Evolutionary conservation across 2,329 filamentous ascomycete genomes (phyloP).

Genomic region (Massarina eburnea): DNA sequence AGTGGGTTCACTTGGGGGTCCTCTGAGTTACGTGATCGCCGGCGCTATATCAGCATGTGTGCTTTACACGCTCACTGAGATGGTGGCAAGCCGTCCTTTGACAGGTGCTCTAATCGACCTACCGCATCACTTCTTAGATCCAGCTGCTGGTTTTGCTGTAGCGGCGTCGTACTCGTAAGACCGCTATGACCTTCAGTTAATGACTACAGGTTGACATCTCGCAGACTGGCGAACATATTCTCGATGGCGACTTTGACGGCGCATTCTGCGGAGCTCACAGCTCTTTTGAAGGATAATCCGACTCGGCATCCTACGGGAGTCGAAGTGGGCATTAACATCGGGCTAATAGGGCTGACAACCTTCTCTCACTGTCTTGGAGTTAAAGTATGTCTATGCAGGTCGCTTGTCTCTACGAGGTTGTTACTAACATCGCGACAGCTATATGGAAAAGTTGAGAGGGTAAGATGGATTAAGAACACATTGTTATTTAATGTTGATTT

Average conservation of each 20-base stretch:
- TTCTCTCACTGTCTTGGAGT: constrained; percentile 27
- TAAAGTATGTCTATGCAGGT: constrained; percentile 10
- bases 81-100: constrained; percentile 23
- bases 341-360: constrained; percentile 23
- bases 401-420: not conserved
- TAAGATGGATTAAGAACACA: not conserved
- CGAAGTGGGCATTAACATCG: constrained; percentile 23
- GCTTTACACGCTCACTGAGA: constrained; percentile 25
- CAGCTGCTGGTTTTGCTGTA: constrained; percentile 24
- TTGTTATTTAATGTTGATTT: not conserved
- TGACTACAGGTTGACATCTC: not conserved
- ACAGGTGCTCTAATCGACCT: constrained; percentile 25
- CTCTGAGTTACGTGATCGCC: constrained; percentile 23
- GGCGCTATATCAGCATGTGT: constrained; percentile 22
- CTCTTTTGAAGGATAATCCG: constrained; percentile 15
- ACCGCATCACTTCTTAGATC: constrained; percentile 25
- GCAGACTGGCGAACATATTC: constrained; percentile 22
- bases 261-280: constrained; percentile 22
- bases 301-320: constrained; percentile 10
- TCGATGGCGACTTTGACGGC: constrained; percentile 28
- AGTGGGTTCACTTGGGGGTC: constrained; percentile 21
- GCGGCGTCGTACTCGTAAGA: constrained; percentile 20
- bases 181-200: not conserved
- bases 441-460: constrained; percentile 34
- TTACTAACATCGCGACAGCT: constrained; percentile 16